Percentiles rank a stretch among this genome's conserved stretches.
Evolutionary conservation across 2,329 filamentous ascomycete species (phyloP).

Genomic region (Myriosclerotinia duriaeana): DNA sequence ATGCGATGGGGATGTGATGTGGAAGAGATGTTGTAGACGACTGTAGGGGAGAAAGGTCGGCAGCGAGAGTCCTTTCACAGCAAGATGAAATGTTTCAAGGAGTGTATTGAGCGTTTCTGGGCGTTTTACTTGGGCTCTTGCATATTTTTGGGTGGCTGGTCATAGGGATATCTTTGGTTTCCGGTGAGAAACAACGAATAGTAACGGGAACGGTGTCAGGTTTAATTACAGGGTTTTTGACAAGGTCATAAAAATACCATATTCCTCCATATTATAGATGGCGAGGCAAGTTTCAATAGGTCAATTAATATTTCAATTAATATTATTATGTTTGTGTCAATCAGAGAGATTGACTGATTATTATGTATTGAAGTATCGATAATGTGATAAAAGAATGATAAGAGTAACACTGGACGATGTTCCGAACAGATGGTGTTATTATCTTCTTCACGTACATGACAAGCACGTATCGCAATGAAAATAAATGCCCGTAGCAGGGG

Average conservation of each 20-base stretch:
- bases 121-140: neutral
- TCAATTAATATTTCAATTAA: neutral
- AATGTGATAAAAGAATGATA: neutral
- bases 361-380: neutral
- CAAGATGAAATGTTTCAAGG: slow-evolving; percentile 7
- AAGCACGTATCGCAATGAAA: slow-evolving; percentile 24
- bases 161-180: neutral
- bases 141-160: neutral
- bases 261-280: neutral
- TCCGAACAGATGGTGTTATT: neutral
- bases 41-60: too few species aligned
- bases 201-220: neutral
- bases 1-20: neutral
- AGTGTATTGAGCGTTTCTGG: neutral
- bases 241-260: neutral
- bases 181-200: neutral
- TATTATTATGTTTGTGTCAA: neutral
- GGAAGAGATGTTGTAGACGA: neutral
- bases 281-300: neutral
- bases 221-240: neutral
- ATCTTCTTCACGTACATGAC: slow-evolving; percentile 24
- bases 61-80: neutral
- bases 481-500: neutral
- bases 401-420: neutral
- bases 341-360: neutral